Evolutionary conservation across 805 yeast genomes (phyloP), one percentile per base, ranked within the genome.

Genomic region (Yarrowia phangngaensis): DNA sequence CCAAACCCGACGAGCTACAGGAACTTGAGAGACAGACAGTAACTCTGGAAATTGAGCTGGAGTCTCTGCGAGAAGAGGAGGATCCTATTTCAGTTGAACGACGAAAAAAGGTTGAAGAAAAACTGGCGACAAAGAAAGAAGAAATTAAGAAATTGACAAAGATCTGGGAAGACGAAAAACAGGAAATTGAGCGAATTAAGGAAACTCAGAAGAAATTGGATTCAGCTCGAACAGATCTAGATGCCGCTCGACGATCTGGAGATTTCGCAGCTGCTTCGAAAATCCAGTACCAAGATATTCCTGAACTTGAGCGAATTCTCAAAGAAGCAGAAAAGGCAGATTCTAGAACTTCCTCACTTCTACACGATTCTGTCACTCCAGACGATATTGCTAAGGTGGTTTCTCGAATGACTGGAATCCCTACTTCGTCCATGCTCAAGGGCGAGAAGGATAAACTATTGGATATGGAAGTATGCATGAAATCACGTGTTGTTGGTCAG

Each of bases 41-140:
- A 88, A 92, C 95, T 4, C 82, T 92, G 53, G 89, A 89, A 66
- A 92, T 92, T 57, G 98, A 92, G 66, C 72, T 92, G 52, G 98
- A 90, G 66, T 87, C 97, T 0, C 72, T 92, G 59, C 79, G 90
- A 59, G 92, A 92, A 61, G 98, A 92, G 63, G 86, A 88, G 4
- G 97, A 90, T 61, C 80, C 83, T 2, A 64, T 89, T 22, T 85
- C 96, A 0, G 63, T 75, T 4, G 96, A 89, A 57, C 76, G 96
- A 55, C 78, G 80, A 55, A 76, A 71, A n/a, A 79, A 79, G 53
- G 69, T 92, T 32, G 85, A 88, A 56, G 75, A 74, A 13, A 84
- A 83, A 20, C 70, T 92, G 50, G 70, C 71, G 14, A 58, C 66
- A 34, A 85, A 87, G 59, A 70, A 75, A 52, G 77, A 67, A 2